A percentile compares a stretch with the other conserved stretches of the same genome.
Conservation (phyloP, 257 asterid genomes). For the Phtheirospermum japonicum region DNA sequence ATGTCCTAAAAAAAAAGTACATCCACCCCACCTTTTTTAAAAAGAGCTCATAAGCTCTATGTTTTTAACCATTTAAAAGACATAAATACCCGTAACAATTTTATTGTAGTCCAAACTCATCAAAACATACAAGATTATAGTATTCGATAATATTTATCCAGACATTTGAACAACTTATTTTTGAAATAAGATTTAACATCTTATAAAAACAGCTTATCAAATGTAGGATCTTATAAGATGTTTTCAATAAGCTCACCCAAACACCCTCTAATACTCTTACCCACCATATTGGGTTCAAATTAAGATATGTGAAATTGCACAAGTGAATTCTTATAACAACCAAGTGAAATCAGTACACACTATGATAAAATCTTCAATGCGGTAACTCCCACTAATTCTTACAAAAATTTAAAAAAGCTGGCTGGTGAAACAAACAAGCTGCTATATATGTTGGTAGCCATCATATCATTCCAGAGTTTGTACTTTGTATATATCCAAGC, state of each 20-base stretch:
- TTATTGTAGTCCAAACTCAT: too few relatives aligned
- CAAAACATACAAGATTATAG: too few relatives aligned
- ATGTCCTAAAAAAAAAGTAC: too few relatives aligned
- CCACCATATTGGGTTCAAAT: not conserved
- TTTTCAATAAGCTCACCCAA: not conserved
- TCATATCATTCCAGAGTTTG: slow-evolving; percentile 6
- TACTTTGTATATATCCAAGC: not conserved
- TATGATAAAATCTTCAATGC: not conserved
- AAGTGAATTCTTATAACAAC: not conserved
- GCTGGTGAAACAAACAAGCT: not conserved
- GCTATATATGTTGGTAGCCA: slow-evolving; percentile 12
- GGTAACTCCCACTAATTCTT: not conserved
- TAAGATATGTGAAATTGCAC: not conserved
- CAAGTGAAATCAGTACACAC: not conserved
- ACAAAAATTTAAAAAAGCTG: not conserved
- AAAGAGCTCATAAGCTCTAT: too few relatives aligned
- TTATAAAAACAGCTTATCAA: too few relatives aligned
- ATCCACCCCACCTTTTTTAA: too few relatives aligned
- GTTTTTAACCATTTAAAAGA: too few relatives aligned
- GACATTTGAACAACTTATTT: too few relatives aligned
- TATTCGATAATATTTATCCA: too few relatives aligned
- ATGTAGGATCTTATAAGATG: not conserved
- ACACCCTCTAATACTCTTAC: slow-evolving; percentile 1
- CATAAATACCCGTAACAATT: too few relatives aligned
- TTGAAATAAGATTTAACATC: too few relatives aligned